These are phyloP conservation scores for Gilbertella persicaria DNA, from an alignment of 371 early-diverging fungal genomes.

Conservation along the genomic window DNA sequence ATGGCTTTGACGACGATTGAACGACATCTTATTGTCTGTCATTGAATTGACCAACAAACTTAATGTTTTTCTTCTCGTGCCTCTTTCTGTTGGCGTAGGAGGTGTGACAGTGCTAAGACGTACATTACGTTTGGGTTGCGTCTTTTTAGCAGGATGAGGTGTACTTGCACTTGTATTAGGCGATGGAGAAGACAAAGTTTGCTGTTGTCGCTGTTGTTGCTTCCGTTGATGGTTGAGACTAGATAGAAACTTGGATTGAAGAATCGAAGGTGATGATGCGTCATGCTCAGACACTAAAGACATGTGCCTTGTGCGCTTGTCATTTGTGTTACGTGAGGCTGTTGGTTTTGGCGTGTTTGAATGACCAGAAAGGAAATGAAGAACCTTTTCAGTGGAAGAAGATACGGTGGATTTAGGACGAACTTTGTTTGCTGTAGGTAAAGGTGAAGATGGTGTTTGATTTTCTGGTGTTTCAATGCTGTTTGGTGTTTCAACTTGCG, in stretches of 20 bases:
- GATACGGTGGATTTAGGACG: conserved; percentile 19
- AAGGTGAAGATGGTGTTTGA: conserved; percentile 1
- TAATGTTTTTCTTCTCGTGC: conserved; percentile 58
- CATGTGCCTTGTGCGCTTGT: conserved; percentile 29
- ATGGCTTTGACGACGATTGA: conserved; percentile 14
- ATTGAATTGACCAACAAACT: conserved; percentile 55
- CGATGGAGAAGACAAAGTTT: not conserved
- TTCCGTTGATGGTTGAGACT: conserved; percentile 38
- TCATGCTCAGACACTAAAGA: conserved; percentile 12
- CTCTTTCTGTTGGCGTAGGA: conserved; percentile 33
- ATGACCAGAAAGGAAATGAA: conserved; percentile 35
- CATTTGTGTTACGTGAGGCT: conserved; percentile 14
- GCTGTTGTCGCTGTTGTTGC: conserved; percentile 1
- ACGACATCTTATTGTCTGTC: conserved; percentile 30
- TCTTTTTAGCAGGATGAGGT: conserved; percentile 20
- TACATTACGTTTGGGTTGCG: conserved; percentile 7
- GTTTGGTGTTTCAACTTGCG: not conserved
- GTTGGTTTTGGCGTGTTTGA: conserved; percentile 22
- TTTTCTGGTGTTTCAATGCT: too few relatives aligned
- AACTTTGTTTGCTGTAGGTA: conserved; percentile 8
- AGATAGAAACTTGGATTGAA: conserved; percentile 48
- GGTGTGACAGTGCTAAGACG: conserved; percentile 19
- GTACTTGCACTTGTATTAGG: conserved; percentile 25
- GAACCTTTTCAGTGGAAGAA: conserved; percentile 33
- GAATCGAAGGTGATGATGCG: conserved; percentile 27